Conservation (phyloP, 2,329 filamentous ascomycete genomes). For the Sporothrix curviconia region DNA sequence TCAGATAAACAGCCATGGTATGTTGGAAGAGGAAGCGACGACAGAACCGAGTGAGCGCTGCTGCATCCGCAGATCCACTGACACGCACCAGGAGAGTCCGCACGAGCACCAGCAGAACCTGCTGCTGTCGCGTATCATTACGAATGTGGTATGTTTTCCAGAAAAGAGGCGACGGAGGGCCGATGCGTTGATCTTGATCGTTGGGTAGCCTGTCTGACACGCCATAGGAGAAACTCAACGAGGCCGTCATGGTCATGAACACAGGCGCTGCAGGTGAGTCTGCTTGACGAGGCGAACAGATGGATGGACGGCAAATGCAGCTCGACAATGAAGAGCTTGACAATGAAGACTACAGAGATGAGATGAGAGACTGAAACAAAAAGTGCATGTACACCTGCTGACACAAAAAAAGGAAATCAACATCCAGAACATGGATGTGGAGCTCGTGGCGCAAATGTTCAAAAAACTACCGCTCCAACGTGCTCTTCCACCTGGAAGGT, state of each 20-base stretch:
- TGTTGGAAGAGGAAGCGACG: neutral
- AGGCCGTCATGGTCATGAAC: constrained; percentile 87
- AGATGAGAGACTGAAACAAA: neutral
- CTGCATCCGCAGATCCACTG: neutral
- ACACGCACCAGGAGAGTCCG: constrained; percentile 66
- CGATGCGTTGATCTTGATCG: too few species aligned
- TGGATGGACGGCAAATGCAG: too few species aligned
- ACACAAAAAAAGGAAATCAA: constrained; percentile 73
- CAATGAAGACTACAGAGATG: neutral
- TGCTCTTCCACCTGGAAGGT: constrained; percentile 96
- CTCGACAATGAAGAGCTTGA: too few species aligned
- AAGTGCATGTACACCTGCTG: too few species aligned
- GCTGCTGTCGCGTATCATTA: constrained; percentile 89
- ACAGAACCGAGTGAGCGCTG: too few species aligned
- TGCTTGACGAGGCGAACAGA: too few species aligned
- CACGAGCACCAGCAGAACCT: constrained; percentile 97
- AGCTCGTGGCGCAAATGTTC: constrained; percentile 98
- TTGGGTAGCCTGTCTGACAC: too few species aligned
- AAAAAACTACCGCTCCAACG: constrained; percentile 99
- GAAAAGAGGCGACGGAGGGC: neutral
- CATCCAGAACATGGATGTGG: constrained; percentile 97
- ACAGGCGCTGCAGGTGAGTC: constrained; percentile 72
- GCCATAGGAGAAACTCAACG: constrained; percentile 90
- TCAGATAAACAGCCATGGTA: too few species aligned
- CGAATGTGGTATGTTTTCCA: constrained; percentile 71